These are phyloP conservation scores for Miscanthus sacchariflorus DNA, from an alignment of 202 grass and related monocot species.

Conservation along the genomic window DNA sequence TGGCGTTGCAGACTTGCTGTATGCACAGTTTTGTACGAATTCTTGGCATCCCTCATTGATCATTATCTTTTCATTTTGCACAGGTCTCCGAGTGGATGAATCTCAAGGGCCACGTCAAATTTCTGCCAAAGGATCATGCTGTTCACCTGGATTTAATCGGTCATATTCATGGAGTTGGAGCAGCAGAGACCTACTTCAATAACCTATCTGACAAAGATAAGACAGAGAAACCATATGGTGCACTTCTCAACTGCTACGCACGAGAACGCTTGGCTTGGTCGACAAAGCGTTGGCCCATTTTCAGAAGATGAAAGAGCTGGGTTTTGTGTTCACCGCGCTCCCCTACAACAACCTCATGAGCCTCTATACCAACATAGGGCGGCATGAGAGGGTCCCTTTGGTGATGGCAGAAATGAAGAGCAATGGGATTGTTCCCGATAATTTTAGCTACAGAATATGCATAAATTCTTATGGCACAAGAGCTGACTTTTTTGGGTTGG, in stretches of 20 bases:
- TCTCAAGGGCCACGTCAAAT: constrained; percentile 57
- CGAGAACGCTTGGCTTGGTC: constrained; percentile 49
- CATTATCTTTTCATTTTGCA: not conserved
- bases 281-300: constrained; percentile 81
- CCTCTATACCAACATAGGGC: constrained; percentile 69
- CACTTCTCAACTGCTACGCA: constrained; percentile 79
- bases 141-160: constrained; percentile 81
- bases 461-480: constrained; percentile 71
- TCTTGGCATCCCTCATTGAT: constrained; percentile 1
- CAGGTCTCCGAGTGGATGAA: constrained; percentile 95
- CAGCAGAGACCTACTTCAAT: constrained; percentile 79
- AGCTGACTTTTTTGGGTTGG: constrained; percentile 75
- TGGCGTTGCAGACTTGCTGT: not conserved
- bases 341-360: constrained; percentile 89
- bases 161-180: constrained; percentile 55
- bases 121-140: constrained; percentile 70
- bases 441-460: constrained; percentile 86
- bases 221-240: constrained; percentile 72
- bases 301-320: constrained; percentile 78
- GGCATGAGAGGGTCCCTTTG: constrained; percentile 79
- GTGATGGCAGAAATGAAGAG: constrained; percentile 84
- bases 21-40: not conserved
- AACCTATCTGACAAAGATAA: constrained; percentile 65
- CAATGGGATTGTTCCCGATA: constrained; percentile 71
- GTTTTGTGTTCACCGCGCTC: constrained; percentile 55